Conservation (phyloP, 2,329 filamentous ascomycete genomes). For the Cytospora leucostoma region DNA sequence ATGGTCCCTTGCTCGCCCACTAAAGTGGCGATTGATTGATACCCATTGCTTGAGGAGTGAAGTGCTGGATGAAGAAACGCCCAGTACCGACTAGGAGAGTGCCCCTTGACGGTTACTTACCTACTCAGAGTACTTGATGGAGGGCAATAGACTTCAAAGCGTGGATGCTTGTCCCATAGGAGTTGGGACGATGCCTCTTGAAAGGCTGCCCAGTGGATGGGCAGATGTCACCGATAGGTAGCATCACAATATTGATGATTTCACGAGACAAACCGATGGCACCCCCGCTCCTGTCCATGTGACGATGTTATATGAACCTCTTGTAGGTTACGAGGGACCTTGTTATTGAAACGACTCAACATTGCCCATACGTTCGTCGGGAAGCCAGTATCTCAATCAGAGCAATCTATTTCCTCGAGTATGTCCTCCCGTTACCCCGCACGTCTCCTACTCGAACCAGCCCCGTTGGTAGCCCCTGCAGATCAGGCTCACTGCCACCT, state of each 20-base stretch:
- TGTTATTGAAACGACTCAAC: no score
- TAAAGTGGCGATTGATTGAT: slow-evolving; percentile 35
- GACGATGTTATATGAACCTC: not conserved
- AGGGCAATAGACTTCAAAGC: not conserved
- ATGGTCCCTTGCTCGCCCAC: slow-evolving; percentile 45
- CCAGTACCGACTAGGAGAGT: not conserved
- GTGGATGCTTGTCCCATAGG: not conserved
- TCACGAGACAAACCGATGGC: not conserved
- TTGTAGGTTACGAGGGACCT: no score
- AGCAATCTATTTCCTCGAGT: no score
- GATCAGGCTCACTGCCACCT: no score
- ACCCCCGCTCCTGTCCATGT: not conserved
- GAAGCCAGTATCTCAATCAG: no score
- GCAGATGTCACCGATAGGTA: slow-evolving; percentile 1
- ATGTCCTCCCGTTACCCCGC: no score
- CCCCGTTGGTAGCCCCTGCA: no score
- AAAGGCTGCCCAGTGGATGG: not conserved
- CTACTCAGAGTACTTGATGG: not conserved
- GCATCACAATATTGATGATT: not conserved
- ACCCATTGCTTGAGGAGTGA: slow-evolving; percentile 20
- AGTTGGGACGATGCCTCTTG: not conserved
- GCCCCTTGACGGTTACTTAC: not conserved
- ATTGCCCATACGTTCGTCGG: no score
- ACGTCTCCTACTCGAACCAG: no score
- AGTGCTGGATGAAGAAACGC: not conserved